These are phyloP conservation scores for Ramularia endophylla DNA, from an alignment of 2,329 filamentous ascomycete genomes.

Conservation along the genomic window DNA sequence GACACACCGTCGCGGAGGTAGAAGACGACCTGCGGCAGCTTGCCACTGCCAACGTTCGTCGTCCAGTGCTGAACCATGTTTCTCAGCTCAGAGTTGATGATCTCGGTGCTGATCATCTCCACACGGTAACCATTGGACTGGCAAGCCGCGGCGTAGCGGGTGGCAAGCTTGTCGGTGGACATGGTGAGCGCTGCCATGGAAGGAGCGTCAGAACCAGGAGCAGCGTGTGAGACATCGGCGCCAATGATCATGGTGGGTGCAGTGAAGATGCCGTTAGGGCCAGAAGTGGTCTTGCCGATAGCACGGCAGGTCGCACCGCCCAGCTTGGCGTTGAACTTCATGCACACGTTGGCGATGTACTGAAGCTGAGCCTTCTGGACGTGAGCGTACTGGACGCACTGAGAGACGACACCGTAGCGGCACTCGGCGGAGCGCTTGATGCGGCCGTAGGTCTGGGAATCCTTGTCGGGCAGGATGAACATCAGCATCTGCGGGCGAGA, in stretches of 20 bases:
- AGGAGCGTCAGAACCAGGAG: slow-evolving; percentile 57
- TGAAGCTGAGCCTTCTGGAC: slow-evolving; percentile 66
- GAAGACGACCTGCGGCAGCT: slow-evolving; percentile 66
- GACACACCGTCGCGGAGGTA: slow-evolving; percentile 93
- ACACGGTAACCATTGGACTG: slow-evolving; percentile 77
- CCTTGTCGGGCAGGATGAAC: slow-evolving; percentile 67
- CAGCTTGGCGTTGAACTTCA: slow-evolving; percentile 97
- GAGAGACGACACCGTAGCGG: slow-evolving; percentile 74
- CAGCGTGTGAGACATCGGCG: slow-evolving; percentile 81
- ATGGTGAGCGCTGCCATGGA: slow-evolving; percentile 87
- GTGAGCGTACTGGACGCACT: slow-evolving; percentile 69
- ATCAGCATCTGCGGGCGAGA: slow-evolving; percentile 68
- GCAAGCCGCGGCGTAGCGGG: slow-evolving; percentile 71
- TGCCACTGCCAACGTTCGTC: slow-evolving; percentile 46
- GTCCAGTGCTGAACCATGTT: slow-evolving; percentile 61
- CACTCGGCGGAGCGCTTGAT: slow-evolving; percentile 89
- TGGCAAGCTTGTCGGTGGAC: slow-evolving; percentile 64
- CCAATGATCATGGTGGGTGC: slow-evolving; percentile 76
- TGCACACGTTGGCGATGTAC: slow-evolving; percentile 87
- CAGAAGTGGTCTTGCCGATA: slow-evolving; percentile 32
- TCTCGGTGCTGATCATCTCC: slow-evolving; percentile 68
- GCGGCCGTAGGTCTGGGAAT: slow-evolving; percentile 67
- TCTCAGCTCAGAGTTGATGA: slow-evolving; percentile 58
- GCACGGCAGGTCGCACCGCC: slow-evolving; percentile 67
- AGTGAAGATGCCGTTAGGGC: slow-evolving; percentile 30